Base-by-base conservation (phyloP, 805 yeast species). In the Ogataea haglerorum region DNA sequence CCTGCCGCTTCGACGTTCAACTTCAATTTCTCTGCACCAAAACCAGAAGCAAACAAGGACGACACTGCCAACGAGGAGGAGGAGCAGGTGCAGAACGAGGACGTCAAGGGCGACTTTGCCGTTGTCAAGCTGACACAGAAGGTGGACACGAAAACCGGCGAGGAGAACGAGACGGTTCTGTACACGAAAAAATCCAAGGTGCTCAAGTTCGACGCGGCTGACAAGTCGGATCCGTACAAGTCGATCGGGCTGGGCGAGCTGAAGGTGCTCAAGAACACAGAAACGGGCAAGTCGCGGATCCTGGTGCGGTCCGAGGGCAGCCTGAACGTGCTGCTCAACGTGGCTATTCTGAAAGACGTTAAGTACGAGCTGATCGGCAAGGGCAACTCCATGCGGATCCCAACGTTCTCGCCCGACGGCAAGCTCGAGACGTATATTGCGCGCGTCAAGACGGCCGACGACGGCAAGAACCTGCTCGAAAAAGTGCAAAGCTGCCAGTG, bases 291-390 rank as follows among this genome's bases (percentile, higher is more conserved):
- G 56, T 58, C 80, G 3, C 78, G 98, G 59, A 65, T 86, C 10
- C 65, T 91, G 26, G 73, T 91, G 15, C 78, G 98, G 54, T 86
- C 96, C 0, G 98, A 90, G 42, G 96, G 96, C 21, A 80, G 88
- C 28, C 82, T 84, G 28, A 76, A 95, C 52, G 80, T 89, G 12
- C 61, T 91, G 33, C 64, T 91, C 45, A 91, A 91, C 58, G 68
- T 80, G 10, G 63, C 70, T n/a, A 61, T 89, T 9, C 67, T 75
- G 8, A 73, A 73, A 38, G 76, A 75, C 36, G 66, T 87, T 43
- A 68, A 67, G 1, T 90, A 88, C 58, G 68, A 73, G 9, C 69
- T 75, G 3, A 67, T 79, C 42, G 80, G 91, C 3, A 74, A 81
- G 58, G 82, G 86, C 22, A 76, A 80, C 22, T 63, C 77, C 49